Evolutionary conservation across 306 rosid species (phyloP), one percentile per base, ranked within the genome.

Genomic region (Dalbergia oliveri): DNA sequence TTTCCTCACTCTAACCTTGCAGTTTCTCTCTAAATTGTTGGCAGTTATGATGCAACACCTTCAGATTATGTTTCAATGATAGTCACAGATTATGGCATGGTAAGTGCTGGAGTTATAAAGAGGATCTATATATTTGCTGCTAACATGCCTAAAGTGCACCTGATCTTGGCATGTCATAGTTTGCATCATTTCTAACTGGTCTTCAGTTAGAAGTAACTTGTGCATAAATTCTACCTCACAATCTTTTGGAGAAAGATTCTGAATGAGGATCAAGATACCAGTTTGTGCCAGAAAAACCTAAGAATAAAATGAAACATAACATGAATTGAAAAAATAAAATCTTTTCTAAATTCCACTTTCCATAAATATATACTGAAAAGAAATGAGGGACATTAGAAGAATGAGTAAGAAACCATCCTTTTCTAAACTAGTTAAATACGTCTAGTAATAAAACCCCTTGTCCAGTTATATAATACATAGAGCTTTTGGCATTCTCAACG

Each of bases 1-100:
- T 78, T 63, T 79, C 18, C 67, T 58, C 47, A 84, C 13, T 50
- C 89, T 86, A 80, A 88, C 84, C 76, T 58, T 31, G 53, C 63
- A 47, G 19, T 64, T 69, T 75, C 56, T 78, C 73, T 79, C 54
- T 84, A 37, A 44, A 82, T 79, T 81, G 67, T 78, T 88, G 59
- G 71, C 92, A 88, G 92, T 33, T 88, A 88, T 79, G 92, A 88
- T 65, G 92, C 92, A 73, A 88, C 88, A 11, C 89, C 89, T 86
- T 86, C 89, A n/a, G 89, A 86, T 76, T 86, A 86, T 62, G 87
- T 86, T 66, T 83, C 89, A 13, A 83, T 86, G 89, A 83, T 86
- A 33, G 83, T 86, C 78, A 83, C 89, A 3, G 89, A 86, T 66
- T 86, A 86, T 76, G 89, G 89, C 75, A 80, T 86, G 89, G 89